These are phyloP conservation scores for Teratosphaeria viscida DNA, from an alignment of 2,329 filamentous ascomycete genomes.

Conservation along the genomic window DNA sequence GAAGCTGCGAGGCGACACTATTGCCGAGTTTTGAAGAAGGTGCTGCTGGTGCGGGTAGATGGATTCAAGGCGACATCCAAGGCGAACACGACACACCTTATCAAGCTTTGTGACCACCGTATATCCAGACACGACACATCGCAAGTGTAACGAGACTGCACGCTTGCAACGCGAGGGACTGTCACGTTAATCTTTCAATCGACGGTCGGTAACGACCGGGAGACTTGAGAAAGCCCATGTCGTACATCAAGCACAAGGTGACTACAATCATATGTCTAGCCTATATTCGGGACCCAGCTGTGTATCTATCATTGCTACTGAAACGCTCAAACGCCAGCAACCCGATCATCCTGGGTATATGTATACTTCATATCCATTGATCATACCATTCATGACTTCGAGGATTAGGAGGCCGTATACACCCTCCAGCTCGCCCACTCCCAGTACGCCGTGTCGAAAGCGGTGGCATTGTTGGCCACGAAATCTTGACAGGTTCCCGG, in stretches of 20 bases:
- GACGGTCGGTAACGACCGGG: background rate
- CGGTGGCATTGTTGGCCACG: conserved; percentile 22
- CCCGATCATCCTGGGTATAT: background rate
- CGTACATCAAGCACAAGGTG: too few species aligned
- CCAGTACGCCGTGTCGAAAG: conserved; percentile 29
- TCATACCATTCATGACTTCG: background rate
- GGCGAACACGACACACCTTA: background rate
- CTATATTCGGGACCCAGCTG: background rate
- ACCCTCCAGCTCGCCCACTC: conserved; percentile 27
- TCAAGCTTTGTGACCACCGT: background rate
- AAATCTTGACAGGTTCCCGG: conserved; percentile 22
- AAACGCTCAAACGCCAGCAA: background rate
- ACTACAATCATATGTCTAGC: background rate
- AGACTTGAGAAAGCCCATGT: too few species aligned
- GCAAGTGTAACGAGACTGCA: background rate
- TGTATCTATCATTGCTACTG: background rate
- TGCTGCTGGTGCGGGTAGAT: too few species aligned
- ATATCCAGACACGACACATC: background rate
- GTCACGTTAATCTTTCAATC: background rate
- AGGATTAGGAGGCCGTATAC: conserved; percentile 13
- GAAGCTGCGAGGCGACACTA: conserved; percentile 79
- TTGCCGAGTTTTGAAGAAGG: conserved; percentile 59
- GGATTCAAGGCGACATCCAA: background rate
- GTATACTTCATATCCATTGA: background rate
- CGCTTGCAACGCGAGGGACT: background rate